These are phyloP conservation scores for Sphaerulina vaccinii DNA, from an alignment of 2,329 filamentous ascomycete genomes.

Conservation along the genomic window DNA sequence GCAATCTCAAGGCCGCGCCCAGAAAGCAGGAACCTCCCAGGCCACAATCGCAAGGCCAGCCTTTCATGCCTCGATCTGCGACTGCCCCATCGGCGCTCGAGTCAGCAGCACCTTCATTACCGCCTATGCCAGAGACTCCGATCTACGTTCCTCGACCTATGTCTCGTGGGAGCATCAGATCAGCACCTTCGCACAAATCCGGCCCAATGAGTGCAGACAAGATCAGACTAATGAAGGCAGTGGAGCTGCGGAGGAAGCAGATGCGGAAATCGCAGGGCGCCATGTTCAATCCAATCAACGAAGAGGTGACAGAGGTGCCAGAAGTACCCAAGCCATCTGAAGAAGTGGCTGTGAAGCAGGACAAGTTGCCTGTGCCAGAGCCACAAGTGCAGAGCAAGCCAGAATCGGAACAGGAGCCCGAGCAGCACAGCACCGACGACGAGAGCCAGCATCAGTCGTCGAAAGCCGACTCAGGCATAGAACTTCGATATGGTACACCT, in stretches of 20 bases:
- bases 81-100: conserved; percentile 9
- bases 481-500: conserved; percentile 44
- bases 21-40: conserved; percentile 36
- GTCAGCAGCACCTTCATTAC: conserved; percentile 29
- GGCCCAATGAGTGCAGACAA: conserved; percentile 77
- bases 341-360: neutral
- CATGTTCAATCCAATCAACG: conserved; percentile 10
- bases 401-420: conserved; percentile 3
- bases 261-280: conserved; percentile 43
- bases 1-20: conserved; percentile 26
- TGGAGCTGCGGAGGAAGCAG: conserved; percentile 85
- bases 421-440: conserved; percentile 20
- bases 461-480: conserved; percentile 58
- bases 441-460: conserved; percentile 35
- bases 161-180: conserved; percentile 41
- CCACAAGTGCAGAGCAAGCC: neutral
- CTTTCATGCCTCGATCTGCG: conserved; percentile 12
- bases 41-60: conserved; percentile 38
- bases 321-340: conserved; percentile 15
- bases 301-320: conserved; percentile 24
- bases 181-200: conserved; percentile 44
- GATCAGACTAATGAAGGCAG: conserved; percentile 86
- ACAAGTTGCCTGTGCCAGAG: conserved; percentile 15
- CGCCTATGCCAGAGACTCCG: conserved; percentile 38
- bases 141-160: conserved; percentile 36